These are phyloP conservation scores for Chaetomium olivaceum DNA, from an alignment of 2,329 filamentous ascomycete genomes.

Conservation along the genomic window DNA sequence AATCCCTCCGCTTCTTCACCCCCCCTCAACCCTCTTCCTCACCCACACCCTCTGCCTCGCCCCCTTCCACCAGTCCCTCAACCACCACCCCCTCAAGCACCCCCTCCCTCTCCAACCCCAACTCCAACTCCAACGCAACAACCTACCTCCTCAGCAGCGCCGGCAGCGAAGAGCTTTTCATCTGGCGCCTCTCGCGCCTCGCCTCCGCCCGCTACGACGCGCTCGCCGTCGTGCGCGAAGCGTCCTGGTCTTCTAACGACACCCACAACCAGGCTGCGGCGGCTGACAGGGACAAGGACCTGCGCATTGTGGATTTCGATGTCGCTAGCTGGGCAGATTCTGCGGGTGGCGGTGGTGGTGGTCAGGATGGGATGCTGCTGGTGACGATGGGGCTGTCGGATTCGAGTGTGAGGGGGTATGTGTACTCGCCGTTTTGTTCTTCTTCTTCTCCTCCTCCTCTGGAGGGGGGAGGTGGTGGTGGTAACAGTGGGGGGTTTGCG, in stretches of 20 bases:
- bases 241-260: slow-evolving; percentile 44
- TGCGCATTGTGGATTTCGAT: slow-evolving; percentile 82
- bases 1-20: slow-evolving; percentile 72
- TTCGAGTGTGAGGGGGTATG: slow-evolving; percentile 68
- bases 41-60: no score
- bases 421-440: no score
- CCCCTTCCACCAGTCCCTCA: no score
- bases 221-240: slow-evolving; percentile 59
- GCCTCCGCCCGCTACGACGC: slow-evolving; percentile 50
- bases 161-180: slow-evolving; percentile 84
- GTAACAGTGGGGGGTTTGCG: slow-evolving; percentile 42
- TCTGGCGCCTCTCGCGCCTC: slow-evolving; percentile 69
- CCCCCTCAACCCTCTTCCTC: no score
- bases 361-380: slow-evolving; percentile 11
- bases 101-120: neutral
- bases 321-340: slow-evolving; percentile 40
- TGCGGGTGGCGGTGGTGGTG: neutral
- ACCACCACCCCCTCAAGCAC: neutral
- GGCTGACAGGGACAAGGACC: slow-evolving; percentile 53
- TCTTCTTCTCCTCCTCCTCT: slow-evolving; percentile 2
- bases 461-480: neutral
- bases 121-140: neutral
- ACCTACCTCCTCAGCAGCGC: slow-evolving; percentile 83
- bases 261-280: no score
- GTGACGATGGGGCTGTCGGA: slow-evolving; percentile 81